These are phyloP conservation scores for Metschnikowia lunata DNA, from an alignment of 805 yeast species.

Conservation along the genomic window DNA sequence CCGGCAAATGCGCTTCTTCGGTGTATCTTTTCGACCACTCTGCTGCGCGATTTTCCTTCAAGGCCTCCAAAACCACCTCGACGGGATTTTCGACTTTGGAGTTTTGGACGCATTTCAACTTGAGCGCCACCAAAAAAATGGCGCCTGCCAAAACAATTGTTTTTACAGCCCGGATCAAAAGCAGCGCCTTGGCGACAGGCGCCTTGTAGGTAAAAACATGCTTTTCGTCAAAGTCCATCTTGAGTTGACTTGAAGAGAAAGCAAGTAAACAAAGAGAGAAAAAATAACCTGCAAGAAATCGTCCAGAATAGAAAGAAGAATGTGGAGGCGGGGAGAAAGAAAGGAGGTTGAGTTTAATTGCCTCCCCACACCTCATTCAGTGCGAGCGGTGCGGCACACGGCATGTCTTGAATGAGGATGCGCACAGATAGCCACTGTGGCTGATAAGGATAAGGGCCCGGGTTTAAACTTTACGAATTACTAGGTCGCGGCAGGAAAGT, in stretches of 20 bases:
- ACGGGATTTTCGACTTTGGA: slow-evolving; percentile 8
- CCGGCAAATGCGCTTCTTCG: slow-evolving; percentile 48
- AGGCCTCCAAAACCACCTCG: slow-evolving; percentile 23
- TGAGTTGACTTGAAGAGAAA: not conserved
- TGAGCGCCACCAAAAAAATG: slow-evolving; percentile 2
- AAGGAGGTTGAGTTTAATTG: too few species aligned
- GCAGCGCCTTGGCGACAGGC: not conserved
- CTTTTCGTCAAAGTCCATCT: slow-evolving; percentile 1
- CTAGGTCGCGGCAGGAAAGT: too few species aligned
- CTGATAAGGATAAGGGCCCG: too few species aligned
- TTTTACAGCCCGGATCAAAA: slow-evolving; percentile 1
- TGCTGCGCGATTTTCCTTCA: slow-evolving; percentile 39
- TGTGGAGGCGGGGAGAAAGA: too few species aligned
- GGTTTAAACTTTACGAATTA: too few species aligned
- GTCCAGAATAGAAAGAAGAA: too few species aligned
- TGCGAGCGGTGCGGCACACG: too few species aligned
- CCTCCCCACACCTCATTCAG: too few species aligned
- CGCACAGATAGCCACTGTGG: too few species aligned
- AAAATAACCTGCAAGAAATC: too few species aligned
- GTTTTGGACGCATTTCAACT: not conserved
- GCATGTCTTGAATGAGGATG: too few species aligned
- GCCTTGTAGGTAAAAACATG: not conserved
- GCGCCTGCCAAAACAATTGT: slow-evolving; percentile 5
- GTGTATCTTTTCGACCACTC: slow-evolving; percentile 55
- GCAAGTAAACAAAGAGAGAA: not conserved